Conservation (phyloP, 495 filamentous ascomycete genomes). For the Talaromyces wortmannii region DNA sequence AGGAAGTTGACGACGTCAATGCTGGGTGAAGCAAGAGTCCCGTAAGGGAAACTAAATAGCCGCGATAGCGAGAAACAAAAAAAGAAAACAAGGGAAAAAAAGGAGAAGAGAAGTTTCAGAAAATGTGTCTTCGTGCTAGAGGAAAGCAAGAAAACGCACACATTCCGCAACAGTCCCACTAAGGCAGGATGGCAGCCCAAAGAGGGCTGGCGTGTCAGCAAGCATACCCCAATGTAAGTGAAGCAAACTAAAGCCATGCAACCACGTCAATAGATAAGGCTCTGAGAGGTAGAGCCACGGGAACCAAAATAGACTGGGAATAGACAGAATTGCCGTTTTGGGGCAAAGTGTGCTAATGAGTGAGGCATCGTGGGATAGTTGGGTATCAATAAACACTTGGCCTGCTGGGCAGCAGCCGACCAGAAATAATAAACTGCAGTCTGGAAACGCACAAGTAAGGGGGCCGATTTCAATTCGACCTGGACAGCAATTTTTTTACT, state of each 20-base stretch:
- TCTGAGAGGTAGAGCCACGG: slow-evolving; percentile 9
- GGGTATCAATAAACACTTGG: slow-evolving; percentile 30
- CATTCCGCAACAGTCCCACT: slow-evolving; percentile 5
- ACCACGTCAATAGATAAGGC: background rate
- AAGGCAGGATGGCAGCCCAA: slow-evolving; percentile 9
- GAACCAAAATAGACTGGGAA: slow-evolving; percentile 8
- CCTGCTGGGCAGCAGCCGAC: slow-evolving; percentile 16
- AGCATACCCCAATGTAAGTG: slow-evolving; percentile 9
- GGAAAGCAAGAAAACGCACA: slow-evolving; percentile 2
- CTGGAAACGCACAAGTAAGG: background rate
- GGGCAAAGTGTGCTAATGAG: slow-evolving; percentile 21
- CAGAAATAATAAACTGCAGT: background rate
- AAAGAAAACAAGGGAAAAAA: slow-evolving; percentile 3
- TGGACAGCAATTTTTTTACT: too few relatives aligned
- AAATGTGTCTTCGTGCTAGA: background rate
- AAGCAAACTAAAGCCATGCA: slow-evolving; percentile 8
- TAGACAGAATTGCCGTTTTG: slow-evolving; percentile 8
- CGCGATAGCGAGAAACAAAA: slow-evolving; percentile 2
- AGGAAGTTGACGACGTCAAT: slow-evolving; percentile 2
- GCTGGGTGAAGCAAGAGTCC: background rate
- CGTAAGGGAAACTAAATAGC: background rate
- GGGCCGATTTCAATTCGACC: background rate
- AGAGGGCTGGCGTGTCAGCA: background rate
- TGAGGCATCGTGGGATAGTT: slow-evolving; percentile 22
- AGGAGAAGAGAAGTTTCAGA: background rate